Evolutionary conservation across 805 yeast species (phyloP), one percentile per base, ranked within the genome.

Genomic region (Kazachstania kunashirensis): DNA sequence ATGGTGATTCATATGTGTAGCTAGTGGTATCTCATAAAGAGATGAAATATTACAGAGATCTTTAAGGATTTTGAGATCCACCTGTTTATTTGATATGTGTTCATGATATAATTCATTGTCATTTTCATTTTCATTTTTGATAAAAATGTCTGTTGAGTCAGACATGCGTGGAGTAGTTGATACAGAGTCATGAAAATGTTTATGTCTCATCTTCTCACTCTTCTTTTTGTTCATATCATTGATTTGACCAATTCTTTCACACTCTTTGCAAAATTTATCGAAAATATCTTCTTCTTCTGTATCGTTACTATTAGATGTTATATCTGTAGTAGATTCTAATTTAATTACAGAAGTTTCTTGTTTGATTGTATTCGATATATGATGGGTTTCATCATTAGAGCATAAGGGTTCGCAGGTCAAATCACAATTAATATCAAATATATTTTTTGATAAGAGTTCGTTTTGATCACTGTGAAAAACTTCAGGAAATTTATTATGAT

Each of bases 31-130:
- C 23, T 59, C 62, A 37, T 59, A 60, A 33, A 60, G 39, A 7
- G 55, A 52, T 5, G 62, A 55, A 6, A 60, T 59, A 34, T 49
- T 52, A 29, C 59, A 48, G 25, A 60, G 38, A 41, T 59, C 63
- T 25, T 57, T 49, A 24, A 60, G 25, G 1, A 58, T 49, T 36
- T 52, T 49, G 43, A 55, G 28, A 38, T 57, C 62, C 24, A 45
- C 38, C 17, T 47, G 46, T 12, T 58, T 44, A 34, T 51, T 50
- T 2, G 47, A 41, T 4, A 47, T 31, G 31, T 55, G 57, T 23
- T 43, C 43, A 28, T 49, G 52, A 26, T 33, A 33, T 16, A 17
- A 15, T 11, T 8, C 15, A 17, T 21, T 15, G 17, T 10, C 16
- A 11, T 28, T 15, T 17, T 14, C 18, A 6, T 9, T 17, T 12